These are phyloP conservation scores for Brassica nigra DNA, from an alignment of 345 rosid species.

Conservation along the genomic window DNA sequence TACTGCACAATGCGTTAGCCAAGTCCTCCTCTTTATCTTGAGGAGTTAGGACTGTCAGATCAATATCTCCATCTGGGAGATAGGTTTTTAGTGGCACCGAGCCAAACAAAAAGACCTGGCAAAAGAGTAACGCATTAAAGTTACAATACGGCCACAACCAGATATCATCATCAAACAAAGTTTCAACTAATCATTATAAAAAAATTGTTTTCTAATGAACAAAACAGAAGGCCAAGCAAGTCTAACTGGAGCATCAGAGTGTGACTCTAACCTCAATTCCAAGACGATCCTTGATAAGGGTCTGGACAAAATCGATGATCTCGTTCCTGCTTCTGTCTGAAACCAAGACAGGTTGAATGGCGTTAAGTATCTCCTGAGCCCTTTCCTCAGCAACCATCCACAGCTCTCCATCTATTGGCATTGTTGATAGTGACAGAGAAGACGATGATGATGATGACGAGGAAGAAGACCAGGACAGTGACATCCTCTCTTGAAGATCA, in stretches of 20 bases:
- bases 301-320: slow-evolving; percentile 54
- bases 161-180: slow-evolving; percentile 1
- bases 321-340: slow-evolving; percentile 66
- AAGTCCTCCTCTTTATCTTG: slow-evolving; percentile 56
- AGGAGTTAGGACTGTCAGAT: slow-evolving; percentile 68
- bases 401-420: slow-evolving; percentile 51
- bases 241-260: slow-evolving; percentile 5
- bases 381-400: slow-evolving; percentile 81
- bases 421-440: slow-evolving; percentile 40
- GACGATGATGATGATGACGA: slow-evolving; percentile 39
- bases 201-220: not conserved
- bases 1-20: slow-evolving; percentile 47
- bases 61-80: slow-evolving; percentile 97
- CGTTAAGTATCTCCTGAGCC: slow-evolving; percentile 62
- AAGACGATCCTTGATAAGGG: slow-evolving; percentile 51
- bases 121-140: not conserved
- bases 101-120: slow-evolving; percentile 71
- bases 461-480: slow-evolving; percentile 24
- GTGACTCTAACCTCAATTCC: slow-evolving; percentile 63
- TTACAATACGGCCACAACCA: not conserved
- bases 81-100: slow-evolving; percentile 83
- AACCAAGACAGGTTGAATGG: slow-evolving; percentile 59
- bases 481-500: slow-evolving; percentile 46
- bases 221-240: not conserved
- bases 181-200: not conserved